These are phyloP conservation scores for Stephania japonica DNA, from an alignment of 164 flowering plant genomes.

Conservation along the genomic window DNA sequence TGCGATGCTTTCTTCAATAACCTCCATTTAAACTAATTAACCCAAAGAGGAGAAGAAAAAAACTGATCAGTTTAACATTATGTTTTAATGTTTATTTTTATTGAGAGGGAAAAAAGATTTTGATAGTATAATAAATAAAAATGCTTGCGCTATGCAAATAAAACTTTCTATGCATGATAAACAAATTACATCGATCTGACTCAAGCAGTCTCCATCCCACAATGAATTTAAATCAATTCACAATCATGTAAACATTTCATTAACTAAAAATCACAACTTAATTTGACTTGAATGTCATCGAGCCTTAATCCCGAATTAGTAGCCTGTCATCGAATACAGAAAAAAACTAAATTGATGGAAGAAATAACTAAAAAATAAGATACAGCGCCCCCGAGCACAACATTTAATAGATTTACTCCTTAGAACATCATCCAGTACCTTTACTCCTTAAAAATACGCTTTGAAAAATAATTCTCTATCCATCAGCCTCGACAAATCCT, in stretches of 20 bases:
- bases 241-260: background rate
- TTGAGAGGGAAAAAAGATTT: background rate
- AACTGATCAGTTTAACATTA: background rate
- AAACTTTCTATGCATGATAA: background rate
- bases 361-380: background rate
- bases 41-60: background rate
- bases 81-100: background rate
- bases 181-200: background rate
- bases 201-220: background rate
- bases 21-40: slow-evolving; percentile 79
- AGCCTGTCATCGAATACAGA: background rate
- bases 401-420: no score
- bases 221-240: background rate
- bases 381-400: background rate
- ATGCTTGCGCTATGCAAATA: background rate
- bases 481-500: background rate
- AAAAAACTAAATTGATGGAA: background rate
- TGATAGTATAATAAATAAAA: background rate
- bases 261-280: background rate
- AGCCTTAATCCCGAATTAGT: no score
- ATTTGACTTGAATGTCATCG: background rate
- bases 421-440: no score
- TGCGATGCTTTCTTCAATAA: slow-evolving; percentile 91
- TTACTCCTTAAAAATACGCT: background rate
- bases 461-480: background rate